These are phyloP conservation scores for Skeletonema menzelii DNA, from an alignment of 108 stramenopile genomes.

Conservation along the genomic window DNA sequence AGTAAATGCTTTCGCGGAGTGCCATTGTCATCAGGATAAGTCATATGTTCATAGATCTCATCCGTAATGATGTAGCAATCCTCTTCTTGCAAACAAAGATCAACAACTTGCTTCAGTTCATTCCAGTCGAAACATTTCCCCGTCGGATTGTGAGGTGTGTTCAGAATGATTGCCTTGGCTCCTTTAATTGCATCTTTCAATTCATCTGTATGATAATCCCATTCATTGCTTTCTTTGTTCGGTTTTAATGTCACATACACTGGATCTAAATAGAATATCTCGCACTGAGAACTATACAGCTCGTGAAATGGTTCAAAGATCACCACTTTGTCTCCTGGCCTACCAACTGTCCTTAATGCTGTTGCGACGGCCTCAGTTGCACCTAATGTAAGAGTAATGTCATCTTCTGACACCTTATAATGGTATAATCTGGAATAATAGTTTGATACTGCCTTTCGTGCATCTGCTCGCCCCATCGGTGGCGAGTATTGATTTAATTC, in stretches of 20 bases:
- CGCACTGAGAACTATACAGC: slow-evolving; percentile 67
- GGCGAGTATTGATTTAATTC: slow-evolving; percentile 74
- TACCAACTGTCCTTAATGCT: slow-evolving; percentile 60
- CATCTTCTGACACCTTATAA: slow-evolving; percentile 43
- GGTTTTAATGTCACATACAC: slow-evolving; percentile 52
- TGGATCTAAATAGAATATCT: slow-evolving; percentile 68
- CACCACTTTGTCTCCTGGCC: slow-evolving; percentile 69
- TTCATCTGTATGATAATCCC: slow-evolving; percentile 59
- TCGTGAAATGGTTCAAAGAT: slow-evolving; percentile 82
- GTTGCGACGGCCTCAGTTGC: slow-evolving; percentile 76
- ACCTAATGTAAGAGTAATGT: slow-evolving; percentile 71
- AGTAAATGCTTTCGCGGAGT: slow-evolving; percentile 25
- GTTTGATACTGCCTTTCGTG: slow-evolving; percentile 46
- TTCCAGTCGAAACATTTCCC: slow-evolving; percentile 81
- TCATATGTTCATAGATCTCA: slow-evolving; percentile 81
- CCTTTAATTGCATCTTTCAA: slow-evolving; percentile 50
- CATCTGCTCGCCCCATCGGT: slow-evolving; percentile 66
- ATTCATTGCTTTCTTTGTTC: slow-evolving; percentile 25
- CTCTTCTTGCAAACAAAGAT: slow-evolving; percentile 51
- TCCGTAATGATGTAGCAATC: slow-evolving; percentile 71
- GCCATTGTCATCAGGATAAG: slow-evolving; percentile 31
- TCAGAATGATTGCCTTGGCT: slow-evolving; percentile 76
- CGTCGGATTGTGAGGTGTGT: slow-evolving; percentile 97
- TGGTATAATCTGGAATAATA: slow-evolving; percentile 64
- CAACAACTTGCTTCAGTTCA: slow-evolving; percentile 74